Evolutionary conservation across 2,329 filamentous ascomycete genomes (phyloP).

Genomic region (Amauroascus verrucosus): DNA sequence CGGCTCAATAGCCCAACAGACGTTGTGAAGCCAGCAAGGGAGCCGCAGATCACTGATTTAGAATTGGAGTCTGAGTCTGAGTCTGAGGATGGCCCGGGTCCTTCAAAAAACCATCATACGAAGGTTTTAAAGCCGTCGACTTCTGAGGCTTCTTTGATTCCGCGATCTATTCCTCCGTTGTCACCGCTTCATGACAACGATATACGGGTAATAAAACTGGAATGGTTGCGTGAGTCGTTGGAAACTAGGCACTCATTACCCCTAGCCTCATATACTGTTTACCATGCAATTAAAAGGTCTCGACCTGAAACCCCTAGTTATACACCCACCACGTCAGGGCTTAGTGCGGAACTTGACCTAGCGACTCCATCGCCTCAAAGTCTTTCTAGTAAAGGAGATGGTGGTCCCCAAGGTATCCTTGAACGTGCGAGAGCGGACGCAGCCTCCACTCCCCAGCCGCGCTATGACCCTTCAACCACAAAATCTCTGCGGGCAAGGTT

Average conservation of each 20-base stretch:
- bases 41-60: constrained; percentile 22
- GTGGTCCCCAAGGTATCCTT: constrained; percentile 32
- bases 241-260: constrained; percentile 36
- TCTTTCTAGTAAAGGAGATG: constrained; percentile 13
- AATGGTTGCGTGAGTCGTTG: constrained; percentile 46
- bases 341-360: constrained; percentile 1
- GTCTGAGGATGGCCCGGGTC: constrained; percentile 17
- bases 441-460: constrained; percentile 15
- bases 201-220: constrained; percentile 41
- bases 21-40: background rate
- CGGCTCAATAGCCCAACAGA: constrained; percentile 15
- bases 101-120: background rate
- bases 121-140: constrained; percentile 13
- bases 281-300: constrained; percentile 32
- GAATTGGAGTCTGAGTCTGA: constrained; percentile 26
- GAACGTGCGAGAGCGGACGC: constrained; percentile 46
- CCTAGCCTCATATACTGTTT: constrained; percentile 42
- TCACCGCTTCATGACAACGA: constrained; percentile 2
- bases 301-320: constrained; percentile 4
- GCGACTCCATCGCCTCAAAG: constrained; percentile 7
- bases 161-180: constrained; percentile 2
- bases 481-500: constrained; percentile 8
- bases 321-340: constrained; percentile 11
- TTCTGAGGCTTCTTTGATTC: background rate
- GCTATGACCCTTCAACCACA: constrained; percentile 1